Percentiles rank a stretch among this genome's conserved stretches.
Evolutionary conservation across 2,329 filamentous ascomycete species (phyloP).

Genomic region (Thielaviopsis ethacetica): DNA sequence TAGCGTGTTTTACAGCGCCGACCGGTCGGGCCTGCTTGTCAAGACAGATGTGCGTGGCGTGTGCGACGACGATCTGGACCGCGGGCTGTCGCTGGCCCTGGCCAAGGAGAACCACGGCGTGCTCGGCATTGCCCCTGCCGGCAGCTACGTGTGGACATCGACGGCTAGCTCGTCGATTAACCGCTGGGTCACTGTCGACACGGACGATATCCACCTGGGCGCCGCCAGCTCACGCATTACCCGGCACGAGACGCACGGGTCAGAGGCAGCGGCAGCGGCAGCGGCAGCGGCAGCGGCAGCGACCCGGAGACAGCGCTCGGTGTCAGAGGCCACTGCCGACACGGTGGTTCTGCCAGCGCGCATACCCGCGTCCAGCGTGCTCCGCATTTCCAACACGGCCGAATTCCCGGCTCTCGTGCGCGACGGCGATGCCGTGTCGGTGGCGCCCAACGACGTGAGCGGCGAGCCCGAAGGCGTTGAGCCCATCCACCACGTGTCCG

Average conservation of each 20-base stretch:
- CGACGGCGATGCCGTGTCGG: slow-evolving; percentile 32
- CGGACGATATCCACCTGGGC: slow-evolving; percentile 52
- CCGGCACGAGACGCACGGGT: too few relatives aligned
- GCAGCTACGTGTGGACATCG: slow-evolving; percentile 75
- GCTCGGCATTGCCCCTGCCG: slow-evolving; percentile 48
- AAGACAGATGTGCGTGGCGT: slow-evolving; percentile 79
- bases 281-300: too few relatives aligned
- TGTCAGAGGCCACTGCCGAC: slow-evolving; percentile 3
- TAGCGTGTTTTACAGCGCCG: slow-evolving; percentile 84
- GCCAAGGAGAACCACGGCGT: slow-evolving; percentile 83
- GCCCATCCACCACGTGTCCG: slow-evolving; percentile 51
- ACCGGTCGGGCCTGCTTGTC: slow-evolving; percentile 82
- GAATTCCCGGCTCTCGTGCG: slow-evolving; percentile 47
- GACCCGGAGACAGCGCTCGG: neutral
- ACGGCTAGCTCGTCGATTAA: slow-evolving; percentile 86
- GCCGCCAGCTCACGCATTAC: too few relatives aligned
- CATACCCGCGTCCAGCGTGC: slow-evolving; percentile 61
- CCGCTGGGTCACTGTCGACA: slow-evolving; percentile 77
- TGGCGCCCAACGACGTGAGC: slow-evolving; percentile 26
- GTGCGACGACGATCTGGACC: slow-evolving; percentile 50
- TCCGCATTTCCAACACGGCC: slow-evolving; percentile 73
- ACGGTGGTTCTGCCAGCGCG: slow-evolving; percentile 28
- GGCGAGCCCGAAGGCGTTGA: slow-evolving; percentile 22
- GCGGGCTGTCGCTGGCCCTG: slow-evolving; percentile 78
- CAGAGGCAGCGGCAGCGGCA: too few relatives aligned